Base-by-base conservation (phyloP, 192 early-diverging fungal species). In the Mortierella hygrophila region DNA sequence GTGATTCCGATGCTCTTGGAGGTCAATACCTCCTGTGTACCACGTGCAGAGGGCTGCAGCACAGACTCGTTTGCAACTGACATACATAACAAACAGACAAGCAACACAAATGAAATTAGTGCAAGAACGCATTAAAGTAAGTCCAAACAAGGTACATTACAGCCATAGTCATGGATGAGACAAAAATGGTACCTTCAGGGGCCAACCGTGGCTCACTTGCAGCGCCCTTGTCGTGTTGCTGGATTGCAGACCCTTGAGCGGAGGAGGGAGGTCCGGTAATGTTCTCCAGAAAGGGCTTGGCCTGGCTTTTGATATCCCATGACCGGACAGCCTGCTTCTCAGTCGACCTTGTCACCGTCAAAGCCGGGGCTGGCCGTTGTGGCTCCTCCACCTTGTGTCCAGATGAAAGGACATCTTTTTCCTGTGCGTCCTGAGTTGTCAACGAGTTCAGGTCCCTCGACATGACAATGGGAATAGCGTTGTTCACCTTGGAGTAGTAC, bases 401-500 rank as follows among this genome's bases (percentile, higher is more conserved):
- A 32, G 10, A 65, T 32, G 29, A 65, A 11, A 3, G 26, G 32
- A 13, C 26, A 3, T 10, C 26, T 13, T 65, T 65, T 65, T 65
- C 60, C 2, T 65, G 60, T 13, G 9, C 26, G 11, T 65, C 60
- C 10, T 65, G 29, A 26, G 60, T 8, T 29, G n/a, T 65, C 26
- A 52, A 52, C 16, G 15, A 18, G 49, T 20, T 20, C 18, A 32
- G 29, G 2, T 11, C 60, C 13, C 2, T 65, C n/a, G 69, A 41
- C 18, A 41, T 29, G 8, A 32, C 69, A 70, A 11, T 65, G 26
- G 60, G 60, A 32, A 29, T 32, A 65, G 60, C n/a, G 73, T 40
- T 57, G 38, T 44, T 63, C 55, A 75, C 73, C n/a, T 72, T 71
- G 42, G 32, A 72, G 75, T 72, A 72, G 70, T 76, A 65, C 23